Evolutionary conservation across 331 rosid genomes (phyloP).

Genomic region (Telfairia occidentalis): DNA sequence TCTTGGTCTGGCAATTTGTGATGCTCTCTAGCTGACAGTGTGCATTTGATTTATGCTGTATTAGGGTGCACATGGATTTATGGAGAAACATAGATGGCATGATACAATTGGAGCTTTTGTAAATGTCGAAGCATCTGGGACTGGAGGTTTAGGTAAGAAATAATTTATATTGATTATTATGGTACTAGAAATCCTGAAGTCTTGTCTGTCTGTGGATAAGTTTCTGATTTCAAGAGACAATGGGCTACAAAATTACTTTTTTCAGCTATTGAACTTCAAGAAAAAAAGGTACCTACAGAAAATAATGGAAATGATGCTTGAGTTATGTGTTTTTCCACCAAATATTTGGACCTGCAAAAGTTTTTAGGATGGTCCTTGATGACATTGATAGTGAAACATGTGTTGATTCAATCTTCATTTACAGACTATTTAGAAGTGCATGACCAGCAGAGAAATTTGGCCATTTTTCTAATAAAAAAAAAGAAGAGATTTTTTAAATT

Average conservation of each 20-base stretch:
- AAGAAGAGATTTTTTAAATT: too few relatives aligned
- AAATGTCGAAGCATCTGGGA: slow-evolving; percentile 93
- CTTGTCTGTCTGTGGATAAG: background rate
- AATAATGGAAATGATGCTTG: background rate
- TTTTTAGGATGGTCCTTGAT: background rate
- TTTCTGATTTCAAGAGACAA: background rate
- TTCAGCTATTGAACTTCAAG: background rate
- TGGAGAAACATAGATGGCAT: slow-evolving; percentile 84
- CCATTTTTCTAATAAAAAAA: background rate
- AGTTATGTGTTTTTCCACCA: background rate
- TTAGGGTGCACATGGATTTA: slow-evolving; percentile 96
- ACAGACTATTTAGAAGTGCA: background rate
- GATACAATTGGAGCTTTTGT: slow-evolving; percentile 81
- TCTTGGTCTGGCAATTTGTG: slow-evolving; percentile 3
- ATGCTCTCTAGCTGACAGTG: slow-evolving; percentile 18
- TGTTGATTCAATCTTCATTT: background rate
- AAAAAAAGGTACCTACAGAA: background rate
- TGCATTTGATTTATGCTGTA: slow-evolving; percentile 22
- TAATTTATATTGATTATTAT: slow-evolving; percentile 11
- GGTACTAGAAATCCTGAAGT: background rate
- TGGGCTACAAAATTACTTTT: too few relatives aligned
- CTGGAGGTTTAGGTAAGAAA: slow-evolving; percentile 71
- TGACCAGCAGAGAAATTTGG: background rate
- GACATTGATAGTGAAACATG: background rate
- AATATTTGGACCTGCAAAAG: background rate